Percentiles rank a stretch among this genome's conserved stretches.
These are phyloP conservation scores for Datisca glomerata DNA, from an alignment of 306 rosid genomes.

Conservation along the genomic window DNA sequence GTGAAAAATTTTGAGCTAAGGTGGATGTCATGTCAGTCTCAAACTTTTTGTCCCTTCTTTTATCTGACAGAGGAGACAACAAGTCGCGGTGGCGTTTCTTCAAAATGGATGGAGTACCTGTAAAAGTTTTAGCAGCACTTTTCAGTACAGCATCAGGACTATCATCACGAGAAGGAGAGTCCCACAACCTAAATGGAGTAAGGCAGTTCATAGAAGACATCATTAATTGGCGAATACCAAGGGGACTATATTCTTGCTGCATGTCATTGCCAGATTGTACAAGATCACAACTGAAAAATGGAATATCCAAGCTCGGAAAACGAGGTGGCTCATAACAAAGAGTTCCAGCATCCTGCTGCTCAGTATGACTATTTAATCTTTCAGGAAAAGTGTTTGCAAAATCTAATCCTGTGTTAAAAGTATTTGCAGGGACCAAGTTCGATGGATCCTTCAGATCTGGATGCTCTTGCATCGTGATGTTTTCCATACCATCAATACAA, in stretches of 20 bases:
- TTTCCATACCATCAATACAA: slow-evolving; percentile 21
- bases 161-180: slow-evolving; percentile 60
- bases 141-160: slow-evolving; percentile 79
- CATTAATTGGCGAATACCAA: slow-evolving; percentile 91
- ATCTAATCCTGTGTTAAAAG: slow-evolving; percentile 38
- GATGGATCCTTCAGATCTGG: slow-evolving; percentile 35
- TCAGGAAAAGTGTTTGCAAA: slow-evolving; percentile 27
- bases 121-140: slow-evolving; percentile 89
- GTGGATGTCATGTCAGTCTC: slow-evolving; percentile 51
- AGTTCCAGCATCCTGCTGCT: slow-evolving; percentile 51
- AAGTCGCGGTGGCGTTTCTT: slow-evolving; percentile 80
- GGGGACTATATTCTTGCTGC: slow-evolving; percentile 98
- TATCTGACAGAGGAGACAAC: slow-evolving; percentile 82
- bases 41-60: slow-evolving; percentile 61
- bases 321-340: slow-evolving; percentile 95
- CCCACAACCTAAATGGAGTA: slow-evolving; percentile 89
- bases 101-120: slow-evolving; percentile 74
- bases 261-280: slow-evolving; percentile 59
- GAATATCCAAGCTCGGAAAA: slow-evolving; percentile 82
- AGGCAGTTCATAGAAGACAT: slow-evolving; percentile 84
- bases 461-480: slow-evolving; percentile 29
- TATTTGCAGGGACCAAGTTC: slow-evolving; percentile 61
- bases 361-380: slow-evolving; percentile 22
- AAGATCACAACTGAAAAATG: slow-evolving; percentile 97
- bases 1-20: slow-evolving; percentile 50